Evolutionary conservation across 495 filamentous ascomycete species (phyloP).

Genomic region (Neurospora africana): DNA sequence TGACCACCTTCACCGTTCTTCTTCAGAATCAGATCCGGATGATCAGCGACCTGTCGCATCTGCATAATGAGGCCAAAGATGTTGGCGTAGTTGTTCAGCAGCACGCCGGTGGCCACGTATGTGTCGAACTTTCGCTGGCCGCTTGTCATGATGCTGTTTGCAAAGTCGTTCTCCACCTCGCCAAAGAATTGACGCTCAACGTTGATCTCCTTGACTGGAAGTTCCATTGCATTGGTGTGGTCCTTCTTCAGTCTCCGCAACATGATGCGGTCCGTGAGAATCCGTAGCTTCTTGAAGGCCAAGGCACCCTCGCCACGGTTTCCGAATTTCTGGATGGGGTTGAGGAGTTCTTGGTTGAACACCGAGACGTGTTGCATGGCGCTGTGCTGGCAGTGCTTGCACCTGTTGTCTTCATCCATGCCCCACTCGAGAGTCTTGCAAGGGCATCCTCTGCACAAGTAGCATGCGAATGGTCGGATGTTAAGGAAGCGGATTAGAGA

Average conservation of each 20-base stretch:
- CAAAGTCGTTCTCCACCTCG: constrained; percentile 89
- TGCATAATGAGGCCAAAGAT: constrained; percentile 87
- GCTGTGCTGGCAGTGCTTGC: constrained; percentile 50
- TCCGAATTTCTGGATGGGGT: constrained; percentile 55
- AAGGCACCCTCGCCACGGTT: constrained; percentile 44
- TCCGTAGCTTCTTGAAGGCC: constrained; percentile 70
- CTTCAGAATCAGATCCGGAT: constrained; percentile 87
- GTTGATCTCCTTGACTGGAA: constrained; percentile 87
- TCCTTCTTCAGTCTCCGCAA: constrained; percentile 85
- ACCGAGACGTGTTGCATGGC: constrained; percentile 83
- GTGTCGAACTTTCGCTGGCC: constrained; percentile 81
- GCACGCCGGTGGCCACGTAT: constrained; percentile 86
- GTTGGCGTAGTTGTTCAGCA: constrained; percentile 94
- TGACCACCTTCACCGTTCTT: constrained; percentile 76
- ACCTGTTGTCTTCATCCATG: constrained; percentile 55
- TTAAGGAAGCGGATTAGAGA: constrained; percentile 86
- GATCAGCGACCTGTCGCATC: constrained; percentile 93
- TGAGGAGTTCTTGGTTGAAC: constrained; percentile 92
- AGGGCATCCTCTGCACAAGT: constrained; percentile 77
- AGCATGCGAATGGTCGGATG: constrained; percentile 77
- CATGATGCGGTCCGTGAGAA: constrained; percentile 87
- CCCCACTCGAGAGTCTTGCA: constrained; percentile 80
- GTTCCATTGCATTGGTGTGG: constrained; percentile 83
- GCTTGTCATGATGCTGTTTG: constrained; percentile 88
- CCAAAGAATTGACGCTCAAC: constrained; percentile 91